Evolutionary conservation across 176 grass and related monocot species (phyloP).

Genomic region (Carex parvula): DNA sequence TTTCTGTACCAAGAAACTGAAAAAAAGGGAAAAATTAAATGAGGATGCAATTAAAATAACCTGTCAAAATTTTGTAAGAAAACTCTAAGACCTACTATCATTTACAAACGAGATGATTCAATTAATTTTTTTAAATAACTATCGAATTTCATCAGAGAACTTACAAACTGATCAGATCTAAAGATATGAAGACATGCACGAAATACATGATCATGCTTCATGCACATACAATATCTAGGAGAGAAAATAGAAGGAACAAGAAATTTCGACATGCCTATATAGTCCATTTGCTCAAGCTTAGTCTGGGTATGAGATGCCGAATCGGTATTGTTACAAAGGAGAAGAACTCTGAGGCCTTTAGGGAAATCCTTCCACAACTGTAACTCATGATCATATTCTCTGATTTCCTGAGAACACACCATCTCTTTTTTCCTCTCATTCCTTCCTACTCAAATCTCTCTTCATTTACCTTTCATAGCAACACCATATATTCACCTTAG

Average conservation of each 20-base stretch:
- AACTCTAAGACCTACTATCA: neutral
- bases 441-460: slow-evolving; percentile 16
- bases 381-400: slow-evolving; percentile 29
- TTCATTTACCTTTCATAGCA: neutral
- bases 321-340: slow-evolving; percentile 24
- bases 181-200: neutral
- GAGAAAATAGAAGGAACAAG: neutral
- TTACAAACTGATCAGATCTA: neutral
- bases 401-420: slow-evolving; percentile 22
- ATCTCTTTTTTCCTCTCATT: slow-evolving; percentile 24
- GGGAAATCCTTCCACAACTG: slow-evolving; percentile 46
- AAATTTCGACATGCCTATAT: slow-evolving; percentile 27
- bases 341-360: slow-evolving; percentile 41
- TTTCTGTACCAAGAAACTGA: slow-evolving; percentile 33
- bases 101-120: neutral
- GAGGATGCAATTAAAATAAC: neutral
- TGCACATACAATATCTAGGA: neutral
- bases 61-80: too few relatives aligned
- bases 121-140: neutral
- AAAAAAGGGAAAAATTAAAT: neutral
- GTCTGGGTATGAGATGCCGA: slow-evolving; percentile 31
- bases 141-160: neutral
- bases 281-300: slow-evolving; percentile 37
- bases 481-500: neutral
- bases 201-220: neutral